Base-by-base conservation (phyloP, 1,284 basidiomycete genomes). In the Pholiota adiposa region DNA sequence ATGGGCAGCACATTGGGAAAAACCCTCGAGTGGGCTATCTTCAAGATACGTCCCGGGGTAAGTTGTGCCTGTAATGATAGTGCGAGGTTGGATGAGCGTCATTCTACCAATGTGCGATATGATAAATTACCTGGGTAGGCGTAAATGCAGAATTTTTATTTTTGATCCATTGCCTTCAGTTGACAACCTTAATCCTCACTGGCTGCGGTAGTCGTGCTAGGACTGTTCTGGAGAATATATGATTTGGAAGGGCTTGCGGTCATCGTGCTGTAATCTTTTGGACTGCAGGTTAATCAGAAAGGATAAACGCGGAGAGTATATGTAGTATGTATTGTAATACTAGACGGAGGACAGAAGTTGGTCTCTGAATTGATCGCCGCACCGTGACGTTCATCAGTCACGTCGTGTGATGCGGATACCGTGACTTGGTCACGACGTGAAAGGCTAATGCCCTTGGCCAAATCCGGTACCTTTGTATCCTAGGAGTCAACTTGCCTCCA, bases 391-490 rank as follows among this genome's bases (percentile, higher is more conserved):
- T 16, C 14, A 12, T 38, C 4, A 21, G 40, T 54, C 53, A 56
- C 58, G 60, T 53, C 51, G 54, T 51, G 67, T 69, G 64, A 67
- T 62, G 21, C 16, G 40, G 19, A 53, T 63, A 36, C 66, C 72
- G 70, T 75, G 73, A 76, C 69, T 52, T 63, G 18, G 73, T 77
- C 73, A 75, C 73, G 68, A 62, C 72, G 72, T 74, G 73, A 72
- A 70, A 61, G 51, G 48, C 51, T 51, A 53, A 49, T 51, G 58
- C 51, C 34, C 54, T 57, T 57, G 43, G 38, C 36, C 38, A 53
- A 43, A 27, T 59, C n/a, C 54, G 60, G 66, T 44, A 46, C 52
- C 57, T 66, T 69, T 71, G 64, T 67, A 56, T 62, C 65, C 59
- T 54, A 53, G 52, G 51, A 54, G 56, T 62, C 58, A 40, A 41